A percentile compares a stretch with the other conserved stretches of the same genome.
Evolutionary conservation across 768 basidiomycete species (phyloP).

Genomic region (Lactifluus hygrophoroides): DNA sequence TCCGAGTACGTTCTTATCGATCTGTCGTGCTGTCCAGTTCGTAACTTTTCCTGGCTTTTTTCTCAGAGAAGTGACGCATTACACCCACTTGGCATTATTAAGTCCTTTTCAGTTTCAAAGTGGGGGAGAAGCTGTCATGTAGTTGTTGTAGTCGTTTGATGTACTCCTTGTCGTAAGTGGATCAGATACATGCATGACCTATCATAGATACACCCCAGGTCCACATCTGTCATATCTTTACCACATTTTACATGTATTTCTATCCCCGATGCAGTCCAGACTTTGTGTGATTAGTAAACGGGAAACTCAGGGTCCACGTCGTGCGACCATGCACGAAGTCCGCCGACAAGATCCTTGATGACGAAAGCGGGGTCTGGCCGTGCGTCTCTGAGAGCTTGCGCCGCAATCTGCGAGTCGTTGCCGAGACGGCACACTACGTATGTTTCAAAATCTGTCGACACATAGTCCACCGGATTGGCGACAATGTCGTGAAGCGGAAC

Average conservation of each 20-base stretch:
- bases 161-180: background rate
- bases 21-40: background rate
- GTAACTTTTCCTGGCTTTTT: background rate
- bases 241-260: constrained; percentile 10
- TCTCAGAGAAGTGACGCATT: constrained; percentile 14
- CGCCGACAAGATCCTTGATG: constrained; percentile 71
- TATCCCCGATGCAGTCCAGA: background rate
- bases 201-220: constrained; percentile 3
- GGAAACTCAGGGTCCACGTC: constrained; percentile 73
- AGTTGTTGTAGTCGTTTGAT: background rate
- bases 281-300: constrained; percentile 50
- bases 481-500: constrained; percentile 62
- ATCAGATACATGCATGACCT: background rate
- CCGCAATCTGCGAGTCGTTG: constrained; percentile 91
- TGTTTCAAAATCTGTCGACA: constrained; percentile 17
- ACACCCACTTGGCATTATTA: constrained; percentile 4
- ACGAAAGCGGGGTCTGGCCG: constrained; percentile 23
- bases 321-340: constrained; percentile 70
- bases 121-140: background rate
- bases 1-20: constrained; percentile 2
- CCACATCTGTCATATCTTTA: constrained; percentile 1
- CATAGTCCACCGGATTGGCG: constrained; percentile 41
- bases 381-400: constrained; percentile 44
- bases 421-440: constrained; percentile 80
- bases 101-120: background rate